Evolutionary conservation across 2,329 filamentous ascomycete genomes (phyloP).

Genomic region (Colletotrichum liriopes): DNA sequence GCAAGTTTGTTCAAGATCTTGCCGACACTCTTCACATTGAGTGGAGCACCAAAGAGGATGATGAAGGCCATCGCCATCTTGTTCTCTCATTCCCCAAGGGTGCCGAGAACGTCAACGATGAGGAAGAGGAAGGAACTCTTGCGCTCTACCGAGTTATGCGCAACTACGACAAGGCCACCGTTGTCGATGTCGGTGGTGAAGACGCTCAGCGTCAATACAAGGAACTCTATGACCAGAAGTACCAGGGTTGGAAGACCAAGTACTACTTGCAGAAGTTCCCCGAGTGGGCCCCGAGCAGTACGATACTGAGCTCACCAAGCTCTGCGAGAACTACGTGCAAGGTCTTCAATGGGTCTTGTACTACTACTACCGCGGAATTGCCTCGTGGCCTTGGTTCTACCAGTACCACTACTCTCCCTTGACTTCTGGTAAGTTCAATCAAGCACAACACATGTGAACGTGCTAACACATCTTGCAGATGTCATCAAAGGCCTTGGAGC

Average conservation of each 20-base stretch:
- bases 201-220: constrained; percentile 86
- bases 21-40: constrained; percentile 74
- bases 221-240: constrained; percentile 90
- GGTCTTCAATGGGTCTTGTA: constrained; percentile 98
- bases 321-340: constrained; percentile 97
- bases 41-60: constrained; percentile 72
- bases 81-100: constrained; percentile 64
- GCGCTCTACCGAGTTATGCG: constrained; percentile 89
- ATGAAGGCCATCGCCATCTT: constrained; percentile 69
- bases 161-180: constrained; percentile 90
- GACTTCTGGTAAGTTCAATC: constrained; percentile 78
- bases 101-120: constrained; percentile 78
- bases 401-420: constrained; percentile 96
- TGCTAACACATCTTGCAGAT: constrained; percentile 68
- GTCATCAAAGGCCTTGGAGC: constrained; percentile 90
- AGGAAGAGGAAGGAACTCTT: constrained; percentile 87
- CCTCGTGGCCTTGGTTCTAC: constrained; percentile 99
- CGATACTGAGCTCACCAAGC: constrained; percentile 79
- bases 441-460: constrained; percentile 46
- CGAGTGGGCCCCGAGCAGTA: constrained; percentile 88
- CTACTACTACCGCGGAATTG: constrained; percentile 98
- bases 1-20: constrained; percentile 92
- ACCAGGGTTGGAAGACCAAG: constrained; percentile 92
- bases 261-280: constrained; percentile 93
- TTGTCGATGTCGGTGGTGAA: constrained; percentile 84